Evolutionary conservation across 306 rosid genomes (phyloP).

Genomic region (Pueraria montana): DNA sequence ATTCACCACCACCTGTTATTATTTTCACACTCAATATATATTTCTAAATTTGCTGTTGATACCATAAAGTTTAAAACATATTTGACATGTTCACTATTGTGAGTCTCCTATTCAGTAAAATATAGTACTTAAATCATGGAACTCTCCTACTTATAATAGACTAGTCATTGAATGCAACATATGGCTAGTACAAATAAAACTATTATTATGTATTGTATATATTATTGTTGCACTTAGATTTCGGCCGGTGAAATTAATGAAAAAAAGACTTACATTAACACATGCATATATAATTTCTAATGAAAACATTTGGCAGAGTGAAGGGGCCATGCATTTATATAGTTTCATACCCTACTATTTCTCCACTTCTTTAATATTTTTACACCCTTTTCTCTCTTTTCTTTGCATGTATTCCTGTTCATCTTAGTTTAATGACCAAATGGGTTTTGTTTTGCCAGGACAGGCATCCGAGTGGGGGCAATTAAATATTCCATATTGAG

Average conservation of each 20-base stretch:
- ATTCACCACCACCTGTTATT: background rate
- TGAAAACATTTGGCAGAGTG: too few relatives aligned
- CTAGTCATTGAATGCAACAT: too few relatives aligned
- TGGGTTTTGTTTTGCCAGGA: slow-evolving; percentile 32
- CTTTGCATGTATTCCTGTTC: background rate
- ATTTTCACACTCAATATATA: background rate
- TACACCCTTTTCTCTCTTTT: background rate
- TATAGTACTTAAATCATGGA: too few relatives aligned
- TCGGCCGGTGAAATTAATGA: too few relatives aligned
- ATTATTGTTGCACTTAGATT: too few relatives aligned
- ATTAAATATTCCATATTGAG: slow-evolving; percentile 41
- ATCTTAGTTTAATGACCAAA: slow-evolving; percentile 26
- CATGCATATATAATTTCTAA: too few relatives aligned
- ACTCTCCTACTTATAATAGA: background rate
- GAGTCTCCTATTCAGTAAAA: background rate
- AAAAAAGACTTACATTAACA: too few relatives aligned
- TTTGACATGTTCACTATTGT: background rate
- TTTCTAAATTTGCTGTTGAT: background rate
- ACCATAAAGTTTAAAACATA: background rate
- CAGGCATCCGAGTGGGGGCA: slow-evolving; percentile 33
- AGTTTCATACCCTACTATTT: too few relatives aligned
- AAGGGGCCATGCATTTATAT: too few relatives aligned
- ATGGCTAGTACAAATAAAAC: too few relatives aligned
- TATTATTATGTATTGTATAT: too few relatives aligned
- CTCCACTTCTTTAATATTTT: background rate